These are phyloP conservation scores for Diddensiella caesifluorescens DNA, from an alignment of 805 yeast species.

Conservation along the genomic window DNA sequence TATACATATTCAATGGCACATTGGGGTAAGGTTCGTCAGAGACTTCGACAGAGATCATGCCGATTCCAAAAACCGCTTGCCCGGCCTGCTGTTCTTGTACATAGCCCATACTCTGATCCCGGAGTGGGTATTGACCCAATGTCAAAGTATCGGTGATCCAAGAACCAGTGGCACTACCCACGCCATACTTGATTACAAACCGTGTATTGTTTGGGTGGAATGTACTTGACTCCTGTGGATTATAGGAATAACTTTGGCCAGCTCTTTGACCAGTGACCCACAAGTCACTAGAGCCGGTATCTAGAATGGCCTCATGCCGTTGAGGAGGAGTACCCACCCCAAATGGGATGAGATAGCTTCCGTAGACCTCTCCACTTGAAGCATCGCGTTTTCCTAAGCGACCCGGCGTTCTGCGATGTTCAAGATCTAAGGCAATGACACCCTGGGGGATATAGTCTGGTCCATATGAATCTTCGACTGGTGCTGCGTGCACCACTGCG, in stretches of 20 bases:
- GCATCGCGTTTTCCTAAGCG: slow-evolving; percentile 13
- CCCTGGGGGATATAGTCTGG: slow-evolving; percentile 7
- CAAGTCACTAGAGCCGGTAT: slow-evolving; percentile 67
- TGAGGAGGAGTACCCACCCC: slow-evolving; percentile 51
- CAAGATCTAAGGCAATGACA: slow-evolving; percentile 14
- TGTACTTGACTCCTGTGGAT: slow-evolving; percentile 15
- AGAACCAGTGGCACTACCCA: slow-evolving; percentile 33
- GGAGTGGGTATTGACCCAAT: slow-evolving; percentile 37
- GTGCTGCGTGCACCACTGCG: background rate
- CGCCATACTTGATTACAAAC: slow-evolving; percentile 3
- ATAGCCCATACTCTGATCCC: slow-evolving; percentile 4
- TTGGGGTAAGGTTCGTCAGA: slow-evolving; percentile 44
- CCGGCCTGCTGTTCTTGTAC: slow-evolving; percentile 8
- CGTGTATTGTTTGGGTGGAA: slow-evolving; percentile 3
- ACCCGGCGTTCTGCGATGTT: slow-evolving; percentile 5
- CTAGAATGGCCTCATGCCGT: slow-evolving; percentile 48
- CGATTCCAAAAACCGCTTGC: slow-evolving; percentile 9
- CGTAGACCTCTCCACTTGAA: slow-evolving; percentile 12
- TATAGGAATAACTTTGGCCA: slow-evolving; percentile 7
- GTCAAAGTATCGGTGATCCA: slow-evolving; percentile 58
- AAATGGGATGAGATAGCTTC: slow-evolving; percentile 26
- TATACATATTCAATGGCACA: slow-evolving; percentile 55
- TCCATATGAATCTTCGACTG: background rate
- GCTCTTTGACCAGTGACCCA: slow-evolving; percentile 37
- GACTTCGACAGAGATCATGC: slow-evolving; percentile 29